Base-by-base conservation (phyloP, 1,284 basidiomycete genomes). In the Melampsora larici-populina region DNA sequence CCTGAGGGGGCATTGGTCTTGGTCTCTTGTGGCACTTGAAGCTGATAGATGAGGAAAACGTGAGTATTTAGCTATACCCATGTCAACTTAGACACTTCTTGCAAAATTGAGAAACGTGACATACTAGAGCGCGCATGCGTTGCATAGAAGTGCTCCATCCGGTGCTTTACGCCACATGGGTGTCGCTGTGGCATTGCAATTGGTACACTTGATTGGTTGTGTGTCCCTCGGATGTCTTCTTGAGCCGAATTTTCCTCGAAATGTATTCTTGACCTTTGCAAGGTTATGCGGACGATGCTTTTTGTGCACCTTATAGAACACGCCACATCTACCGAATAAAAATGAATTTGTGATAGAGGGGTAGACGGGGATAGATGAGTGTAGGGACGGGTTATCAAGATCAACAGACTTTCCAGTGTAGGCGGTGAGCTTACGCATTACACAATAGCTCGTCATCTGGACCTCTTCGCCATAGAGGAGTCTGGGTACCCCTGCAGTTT, bases 121-220 rank as follows among this genome's bases (percentile, higher is more conserved):
- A 36, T 43, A 75, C 73, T 75, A 75, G 43, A 75, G 65, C 6
- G 73, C 73, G 49, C 73, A 75, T 48, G 73, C 73, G 46, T 75
- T 75, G 31, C 73, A 75, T 36, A 75, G 60, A 3, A 75, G 73
- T 21, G 49, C 55, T 13, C 73, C 73, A 40, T 75, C 73, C 33
- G 64, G 64, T n/a, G 73, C 73, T 49, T 68, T 75, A 46, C 73
- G 64, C 73, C 73, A 75, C 73, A 75, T 75, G 29, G 73, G 73
- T n/a, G 73, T 75, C 21, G 73, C 73, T 3, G 48, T 55, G 31
- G 73, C 73, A 68, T 60, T 55, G 24, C 73, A 75, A 58, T 75
- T 75, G 26, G 64, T 75, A 51, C 73, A 75, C 24, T 68, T 31
- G 15, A 75, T 75, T 40, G 18, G 64, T 29, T 31, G 48, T 24